A percentile compares a stretch with the other conserved stretches of the same genome.
Conservation (phyloP, 768 basidiomycete species). For the Tremella mesenterica region DNA sequence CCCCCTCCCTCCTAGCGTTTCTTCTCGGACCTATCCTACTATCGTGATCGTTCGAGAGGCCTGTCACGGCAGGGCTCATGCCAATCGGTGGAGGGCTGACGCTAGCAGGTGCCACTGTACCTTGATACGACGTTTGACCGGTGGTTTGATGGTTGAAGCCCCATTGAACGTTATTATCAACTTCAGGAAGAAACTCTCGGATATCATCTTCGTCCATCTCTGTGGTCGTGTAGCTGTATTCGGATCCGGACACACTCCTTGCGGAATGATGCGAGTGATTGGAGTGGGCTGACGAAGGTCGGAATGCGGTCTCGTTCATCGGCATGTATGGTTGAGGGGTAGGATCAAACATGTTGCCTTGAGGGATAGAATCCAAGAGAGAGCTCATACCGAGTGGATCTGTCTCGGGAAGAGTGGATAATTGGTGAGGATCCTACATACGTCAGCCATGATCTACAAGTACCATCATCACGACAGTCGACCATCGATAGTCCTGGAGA, state of each 20-base stretch:
- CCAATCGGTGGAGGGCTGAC: not conserved
- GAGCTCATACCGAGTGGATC: not conserved
- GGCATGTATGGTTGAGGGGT: not conserved
- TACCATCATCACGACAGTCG: no score
- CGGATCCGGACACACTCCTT: conserved; percentile 4
- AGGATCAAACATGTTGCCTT: not conserved
- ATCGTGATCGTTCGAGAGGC: not conserved
- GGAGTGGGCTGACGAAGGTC: not conserved
- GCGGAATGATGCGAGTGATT: not conserved
- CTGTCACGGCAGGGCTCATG: no score
- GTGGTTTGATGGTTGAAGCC: not conserved
- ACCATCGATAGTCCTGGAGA: no score
- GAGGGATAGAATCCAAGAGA: not conserved
- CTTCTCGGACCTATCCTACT: not conserved
- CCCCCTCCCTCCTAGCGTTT: not conserved
- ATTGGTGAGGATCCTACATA: not conserved
- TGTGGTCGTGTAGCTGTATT: conserved; percentile 12
- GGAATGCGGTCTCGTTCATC: not conserved
- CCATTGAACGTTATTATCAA: not conserved
- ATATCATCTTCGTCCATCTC: conserved; percentile 7
- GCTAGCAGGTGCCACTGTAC: not conserved
- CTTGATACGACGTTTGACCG: not conserved
- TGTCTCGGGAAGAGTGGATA: not conserved
- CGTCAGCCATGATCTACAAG: not conserved
- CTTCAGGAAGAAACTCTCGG: not conserved